Conservation (phyloP, 2,329 filamentous ascomycete genomes). For the Alternaria burnsii region DNA sequence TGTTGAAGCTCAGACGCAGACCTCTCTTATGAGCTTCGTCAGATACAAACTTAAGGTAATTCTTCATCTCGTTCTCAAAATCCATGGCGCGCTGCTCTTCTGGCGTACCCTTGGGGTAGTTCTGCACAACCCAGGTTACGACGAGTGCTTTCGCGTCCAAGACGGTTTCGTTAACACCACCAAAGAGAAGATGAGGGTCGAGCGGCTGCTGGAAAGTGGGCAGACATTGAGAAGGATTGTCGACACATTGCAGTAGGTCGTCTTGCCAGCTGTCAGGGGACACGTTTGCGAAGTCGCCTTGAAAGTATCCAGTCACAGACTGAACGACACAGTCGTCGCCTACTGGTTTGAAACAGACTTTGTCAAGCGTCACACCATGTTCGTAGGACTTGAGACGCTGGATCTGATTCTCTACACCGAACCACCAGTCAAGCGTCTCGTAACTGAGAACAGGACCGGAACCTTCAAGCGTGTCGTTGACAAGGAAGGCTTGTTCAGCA, state of each 20-base stretch:
- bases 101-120: conserved; percentile 76
- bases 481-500: conserved; percentile 89
- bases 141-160: conserved; percentile 81
- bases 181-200: conserved; percentile 83
- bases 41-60: conserved; percentile 78
- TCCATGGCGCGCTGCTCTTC: conserved; percentile 80
- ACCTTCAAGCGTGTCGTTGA: conserved; percentile 79
- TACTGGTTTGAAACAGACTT: conserved; percentile 94
- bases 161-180: conserved; percentile 75
- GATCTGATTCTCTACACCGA: conserved; percentile 83
- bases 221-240: conserved; percentile 80
- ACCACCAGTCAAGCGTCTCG: conserved; percentile 93
- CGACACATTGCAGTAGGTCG: conserved; percentile 75
- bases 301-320: conserved; percentile 89
- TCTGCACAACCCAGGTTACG: conserved; percentile 94
- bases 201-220: conserved; percentile 90
- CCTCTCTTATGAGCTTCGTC: conserved; percentile 79
- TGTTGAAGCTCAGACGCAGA: conserved; percentile 89
- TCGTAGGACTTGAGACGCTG: conserved; percentile 73
- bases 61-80: conserved; percentile 83
- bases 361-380: conserved; percentile 74
- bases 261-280: conserved; percentile 74
- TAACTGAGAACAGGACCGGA: conserved; percentile 84
- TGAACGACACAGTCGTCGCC: conserved; percentile 91
- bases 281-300: conserved; percentile 69